A percentile compares a stretch with the other conserved stretches of the same genome.
Conservation (phyloP, 306 rosid species). For the Vigna hirtella region DNA sequence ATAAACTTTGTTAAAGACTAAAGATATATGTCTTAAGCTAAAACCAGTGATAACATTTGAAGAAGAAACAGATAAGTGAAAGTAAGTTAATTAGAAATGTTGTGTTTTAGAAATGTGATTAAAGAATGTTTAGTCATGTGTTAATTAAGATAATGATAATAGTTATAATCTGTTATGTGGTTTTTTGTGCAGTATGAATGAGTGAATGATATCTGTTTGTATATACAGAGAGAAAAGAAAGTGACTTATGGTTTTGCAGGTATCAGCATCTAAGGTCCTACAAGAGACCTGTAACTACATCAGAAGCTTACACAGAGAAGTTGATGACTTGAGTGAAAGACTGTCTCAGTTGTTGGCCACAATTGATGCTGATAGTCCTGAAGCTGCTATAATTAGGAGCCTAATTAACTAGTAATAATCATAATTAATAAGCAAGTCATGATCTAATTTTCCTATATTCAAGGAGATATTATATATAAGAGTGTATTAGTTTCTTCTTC, state of each 20-base stretch:
- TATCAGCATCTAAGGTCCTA: conserved; percentile 97
- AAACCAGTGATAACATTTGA: too few relatives aligned
- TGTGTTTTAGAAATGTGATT: too few relatives aligned
- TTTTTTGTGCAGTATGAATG: too few relatives aligned
- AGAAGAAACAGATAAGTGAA: too few relatives aligned
- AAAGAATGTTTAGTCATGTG: neutral
- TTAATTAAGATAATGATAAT: neutral
- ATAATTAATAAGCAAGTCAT: conserved; percentile 8
- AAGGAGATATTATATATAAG: conserved; percentile 35
- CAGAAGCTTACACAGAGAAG: conserved; percentile 86
- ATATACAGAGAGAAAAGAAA: neutral
- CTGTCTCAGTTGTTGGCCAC: conserved; percentile 87
- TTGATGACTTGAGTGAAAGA: conserved; percentile 89
- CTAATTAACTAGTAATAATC: conserved; percentile 69
- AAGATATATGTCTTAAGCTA: too few relatives aligned
- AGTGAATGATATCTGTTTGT: neutral
- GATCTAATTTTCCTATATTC: conserved; percentile 14
- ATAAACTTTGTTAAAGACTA: too few relatives aligned
- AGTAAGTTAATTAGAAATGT: too few relatives aligned
- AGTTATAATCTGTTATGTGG: neutral
- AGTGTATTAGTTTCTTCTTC: conserved; percentile 40
- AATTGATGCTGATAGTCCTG: conserved; percentile 91
- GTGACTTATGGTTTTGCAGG: conserved; percentile 60
- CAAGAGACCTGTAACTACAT: conserved; percentile 99
- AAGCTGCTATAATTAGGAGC: conserved; percentile 94